Evolutionary conservation across 23 red algal genomes (phyloP), one percentile per base, ranked within the genome.

Genomic region (Gracilariopsis chorda): DNA sequence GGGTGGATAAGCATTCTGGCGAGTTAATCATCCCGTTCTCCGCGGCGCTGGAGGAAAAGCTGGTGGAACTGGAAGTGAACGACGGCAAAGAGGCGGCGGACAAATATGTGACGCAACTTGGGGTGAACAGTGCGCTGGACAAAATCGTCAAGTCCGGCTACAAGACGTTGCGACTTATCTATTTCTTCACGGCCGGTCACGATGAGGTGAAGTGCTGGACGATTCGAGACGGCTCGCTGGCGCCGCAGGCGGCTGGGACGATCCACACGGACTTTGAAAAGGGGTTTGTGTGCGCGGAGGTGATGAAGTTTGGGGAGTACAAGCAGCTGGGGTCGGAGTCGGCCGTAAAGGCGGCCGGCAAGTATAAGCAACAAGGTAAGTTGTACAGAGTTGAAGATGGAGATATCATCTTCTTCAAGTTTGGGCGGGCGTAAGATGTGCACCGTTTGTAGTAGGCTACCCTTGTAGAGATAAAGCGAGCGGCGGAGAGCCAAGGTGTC

Each of bases 251-350:
- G 25, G 97, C 93, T 16, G 97, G 97, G 20, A 93, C 91, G 14
- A 99, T 99, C 77, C 97, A 99, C 58, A 92, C 93, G 28, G 97
- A 99, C 47, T 96, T 99, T 81, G 97, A 99, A 63, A 86, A 80
- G 27, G 97, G 97, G 48, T 99, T 99, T 58, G 95, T 99, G 0
- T 94, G 90, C 32, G 97, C 97, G 1, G 97, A 99, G 59, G 87
- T 99, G 6, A 96, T 95, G 93, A 75, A 60, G 33, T 99, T 65
- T 74, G 86, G 94, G 17, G 86, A 96, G 41, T 84, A 94, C 52
- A 95, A 93, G 43, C 90, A 94, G 56, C 53, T 74, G 35, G 87
- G 87, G 21, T 90, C 82, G 14, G 93, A 96, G 82, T 80, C 73
- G 19, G 93, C 90, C 5, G 77, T 96, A 24, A 99, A 99, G 59